Conservation (phyloP, 306 rosid species). For the Ochetophila trinervis region DNA sequence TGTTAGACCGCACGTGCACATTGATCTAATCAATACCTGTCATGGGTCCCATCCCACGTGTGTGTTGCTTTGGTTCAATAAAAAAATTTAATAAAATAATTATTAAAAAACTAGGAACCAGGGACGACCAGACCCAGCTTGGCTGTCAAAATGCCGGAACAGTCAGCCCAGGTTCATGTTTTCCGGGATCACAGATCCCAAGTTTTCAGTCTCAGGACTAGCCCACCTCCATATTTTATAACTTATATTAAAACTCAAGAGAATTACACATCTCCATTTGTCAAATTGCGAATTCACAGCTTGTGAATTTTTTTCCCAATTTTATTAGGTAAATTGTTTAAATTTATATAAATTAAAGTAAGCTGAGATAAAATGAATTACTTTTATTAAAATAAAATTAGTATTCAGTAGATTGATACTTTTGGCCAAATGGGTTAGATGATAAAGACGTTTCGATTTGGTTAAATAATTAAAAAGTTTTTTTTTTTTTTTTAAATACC, state of each 20-base stretch:
- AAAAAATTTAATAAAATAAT: neutral
- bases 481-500: too few species aligned
- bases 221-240: too few species aligned
- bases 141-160: constrained; percentile 21
- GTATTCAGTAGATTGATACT: too few species aligned
- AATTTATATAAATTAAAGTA: neutral
- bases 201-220: constrained; percentile 1
- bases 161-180: constrained; percentile 32
- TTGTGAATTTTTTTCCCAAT: too few species aligned
- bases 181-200: constrained; percentile 57
- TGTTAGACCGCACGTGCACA: constrained; percentile 50
- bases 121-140: constrained; percentile 26
- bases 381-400: too few species aligned
- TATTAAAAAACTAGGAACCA: neutral
- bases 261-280: too few species aligned
- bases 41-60: constrained; percentile 38
- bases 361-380: neutral
- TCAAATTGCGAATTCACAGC: too few species aligned
- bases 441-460: too few species aligned
- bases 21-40: neutral
- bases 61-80: constrained; percentile 13
- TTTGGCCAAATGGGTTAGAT: too few species aligned
- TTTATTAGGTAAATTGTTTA: neutral
- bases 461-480: too few species aligned
- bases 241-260: too few species aligned